Conservation (phyloP, 2,329 filamentous ascomycete genomes). For the Colletotrichum higginsianum region DNA sequence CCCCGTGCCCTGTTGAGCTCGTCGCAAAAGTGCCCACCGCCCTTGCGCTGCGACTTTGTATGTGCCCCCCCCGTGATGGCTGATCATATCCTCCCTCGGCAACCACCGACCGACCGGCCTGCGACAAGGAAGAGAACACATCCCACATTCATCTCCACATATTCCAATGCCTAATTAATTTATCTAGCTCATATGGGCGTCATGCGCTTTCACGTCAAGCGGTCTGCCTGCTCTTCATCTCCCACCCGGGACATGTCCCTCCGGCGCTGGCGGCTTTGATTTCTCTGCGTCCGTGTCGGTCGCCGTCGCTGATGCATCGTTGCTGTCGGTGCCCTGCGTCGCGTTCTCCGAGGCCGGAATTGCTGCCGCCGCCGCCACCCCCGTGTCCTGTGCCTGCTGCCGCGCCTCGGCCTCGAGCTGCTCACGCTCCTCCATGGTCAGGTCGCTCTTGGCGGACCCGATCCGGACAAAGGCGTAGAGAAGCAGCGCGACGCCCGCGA, state of each 20-base stretch:
- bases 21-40: neutral
- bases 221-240: slow-evolving; percentile 1
- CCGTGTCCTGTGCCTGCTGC: neutral
- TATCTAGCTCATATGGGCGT: slow-evolving; percentile 8
- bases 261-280: neutral
- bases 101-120: neutral
- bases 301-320: slow-evolving; percentile 20
- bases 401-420: slow-evolving; percentile 39
- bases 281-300: slow-evolving; percentile 34
- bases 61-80: neutral
- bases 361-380: no score
- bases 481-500: slow-evolving; percentile 64
- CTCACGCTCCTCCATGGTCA: slow-evolving; percentile 44
- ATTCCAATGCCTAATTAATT: neutral
- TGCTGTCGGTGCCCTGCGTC: neutral
- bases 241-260: slow-evolving; percentile 8
- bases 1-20: neutral
- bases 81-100: neutral
- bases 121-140: neutral
- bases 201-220: neutral
- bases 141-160: neutral
- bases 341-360: neutral
- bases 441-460: slow-evolving; percentile 44
- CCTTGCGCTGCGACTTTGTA: neutral
- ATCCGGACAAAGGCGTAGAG: slow-evolving; percentile 68